phyloP scores from a whole-genome alignment of 2,329 filamentous ascomycete species.

The Fusarium penzigii region DNA sequence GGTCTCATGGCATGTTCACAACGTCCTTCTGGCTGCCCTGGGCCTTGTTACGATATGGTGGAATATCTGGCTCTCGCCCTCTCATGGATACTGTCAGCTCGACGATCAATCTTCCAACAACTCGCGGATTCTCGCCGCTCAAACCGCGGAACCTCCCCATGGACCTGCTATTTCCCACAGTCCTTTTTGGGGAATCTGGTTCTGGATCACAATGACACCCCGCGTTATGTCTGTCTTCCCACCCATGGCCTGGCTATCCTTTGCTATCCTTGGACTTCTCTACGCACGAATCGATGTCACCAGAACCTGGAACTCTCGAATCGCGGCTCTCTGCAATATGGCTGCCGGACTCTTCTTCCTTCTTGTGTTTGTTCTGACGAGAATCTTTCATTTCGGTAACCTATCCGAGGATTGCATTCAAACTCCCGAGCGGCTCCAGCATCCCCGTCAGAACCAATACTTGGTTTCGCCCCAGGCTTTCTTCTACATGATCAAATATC shows the following conservation, averaged over 20 bases:
- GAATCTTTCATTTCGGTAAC: conserved; percentile 44
- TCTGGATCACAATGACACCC: conserved; percentile 34
- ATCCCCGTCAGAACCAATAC: conserved; percentile 40
- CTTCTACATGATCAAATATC: conserved; percentile 50
- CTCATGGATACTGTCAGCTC: conserved; percentile 37
- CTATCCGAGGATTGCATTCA: conserved; percentile 45
- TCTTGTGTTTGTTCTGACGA: conserved; percentile 42
- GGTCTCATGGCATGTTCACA: conserved; percentile 45
- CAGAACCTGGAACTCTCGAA: conserved; percentile 31
- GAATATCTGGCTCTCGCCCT: conserved; percentile 48
- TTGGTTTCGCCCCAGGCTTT: conserved; percentile 43
- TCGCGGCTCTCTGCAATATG: conserved; percentile 31
- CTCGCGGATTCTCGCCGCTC: neutral
- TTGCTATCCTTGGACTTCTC: conserved; percentile 45
- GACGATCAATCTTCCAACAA: conserved; percentile 7
- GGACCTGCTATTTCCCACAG: conserved; percentile 18
- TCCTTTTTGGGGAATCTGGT: conserved; percentile 41
- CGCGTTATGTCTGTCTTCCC: conserved; percentile 43
- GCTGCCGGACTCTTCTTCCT: conserved; percentile 33
- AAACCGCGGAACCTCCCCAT: neutral
- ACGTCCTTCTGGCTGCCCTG: conserved; percentile 36
- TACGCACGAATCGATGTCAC: conserved; percentile 43
- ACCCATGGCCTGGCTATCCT: conserved; percentile 49
- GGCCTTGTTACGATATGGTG: conserved; percentile 43
- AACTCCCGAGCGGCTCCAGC: conserved; percentile 37